A percentile compares a stretch with the other conserved stretches of the same genome.
These are phyloP conservation scores for Camelina hispida DNA, from an alignment of 345 rosid species.

Conservation along the genomic window DNA sequence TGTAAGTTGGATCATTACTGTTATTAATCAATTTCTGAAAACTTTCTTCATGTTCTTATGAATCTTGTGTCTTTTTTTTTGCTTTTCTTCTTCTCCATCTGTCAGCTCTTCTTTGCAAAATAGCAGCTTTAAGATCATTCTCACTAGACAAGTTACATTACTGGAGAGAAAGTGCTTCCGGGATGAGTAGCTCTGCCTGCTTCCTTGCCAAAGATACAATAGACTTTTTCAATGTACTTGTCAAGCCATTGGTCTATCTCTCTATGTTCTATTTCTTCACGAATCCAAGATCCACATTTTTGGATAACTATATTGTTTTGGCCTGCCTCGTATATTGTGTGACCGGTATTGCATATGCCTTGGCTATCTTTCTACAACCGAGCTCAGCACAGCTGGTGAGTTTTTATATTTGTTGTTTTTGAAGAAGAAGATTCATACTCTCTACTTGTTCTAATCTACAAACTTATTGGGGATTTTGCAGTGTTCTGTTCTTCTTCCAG, in stretches of 20 bases:
- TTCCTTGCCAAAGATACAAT: conserved; percentile 93
- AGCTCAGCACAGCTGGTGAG: conserved; percentile 96
- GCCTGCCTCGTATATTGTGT: conserved; percentile 94
- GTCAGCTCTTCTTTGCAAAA: conserved; percentile 92
- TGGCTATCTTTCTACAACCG: conserved; percentile 83
- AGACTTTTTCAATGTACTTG: conserved; percentile 75
- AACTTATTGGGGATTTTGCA: conserved; percentile 41
- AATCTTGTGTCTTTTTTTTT: too few relatives aligned
- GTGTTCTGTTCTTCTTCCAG: conserved; percentile 97
- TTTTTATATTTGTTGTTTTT: background rate
- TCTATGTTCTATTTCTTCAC: conserved; percentile 93
- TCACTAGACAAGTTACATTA: conserved; percentile 87
- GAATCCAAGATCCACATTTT: conserved; percentile 81
- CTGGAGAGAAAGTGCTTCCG: conserved; percentile 95
- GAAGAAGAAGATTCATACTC: background rate
- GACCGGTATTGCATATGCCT: conserved; percentile 83
- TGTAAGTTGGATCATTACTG: conserved; percentile 57
- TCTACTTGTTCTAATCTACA: conserved; percentile 20
- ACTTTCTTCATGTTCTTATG: background rate
- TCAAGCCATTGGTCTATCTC: conserved; percentile 89
- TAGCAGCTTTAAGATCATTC: conserved; percentile 87
- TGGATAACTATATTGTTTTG: conserved; percentile 76
- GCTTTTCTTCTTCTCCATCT: conserved; percentile 8
- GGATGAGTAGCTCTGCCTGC: conserved; percentile 91
- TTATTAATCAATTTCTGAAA: conserved; percentile 1